phyloP scores from a whole-genome alignment of 164 flowering plant genomes.

The Nymphaea thermarum region DNA sequence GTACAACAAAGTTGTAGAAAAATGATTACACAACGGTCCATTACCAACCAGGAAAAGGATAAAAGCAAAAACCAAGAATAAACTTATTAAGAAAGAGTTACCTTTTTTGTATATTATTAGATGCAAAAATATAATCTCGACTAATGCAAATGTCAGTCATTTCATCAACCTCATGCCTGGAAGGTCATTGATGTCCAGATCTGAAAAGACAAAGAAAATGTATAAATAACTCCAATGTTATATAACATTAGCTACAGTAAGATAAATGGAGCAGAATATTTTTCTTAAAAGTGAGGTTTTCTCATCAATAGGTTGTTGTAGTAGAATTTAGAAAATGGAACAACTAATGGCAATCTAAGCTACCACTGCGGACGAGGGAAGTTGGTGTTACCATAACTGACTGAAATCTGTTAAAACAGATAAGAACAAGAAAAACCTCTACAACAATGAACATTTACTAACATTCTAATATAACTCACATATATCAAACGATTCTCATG shows the following conservation, averaged over 20 bases:
- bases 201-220: conserved; percentile 23
- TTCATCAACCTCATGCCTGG: conserved; percentile 93
- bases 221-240: not conserved
- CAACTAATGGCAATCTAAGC: conserved; percentile 50
- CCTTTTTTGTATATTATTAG: conserved; percentile 79
- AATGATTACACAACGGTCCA: not conserved
- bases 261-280: conserved; percentile 20
- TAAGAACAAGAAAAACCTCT: not conserved
- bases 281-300: conserved; percentile 60
- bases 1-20: not conserved
- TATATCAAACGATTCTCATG: too few species aligned
- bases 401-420: conserved; percentile 38
- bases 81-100: conserved; percentile 6
- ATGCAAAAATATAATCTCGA: conserved; percentile 34
- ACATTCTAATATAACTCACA: not conserved
- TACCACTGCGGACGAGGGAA: conserved; percentile 28
- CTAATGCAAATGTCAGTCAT: conserved; percentile 45
- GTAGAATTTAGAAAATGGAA: conserved; percentile 36
- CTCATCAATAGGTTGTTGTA: conserved; percentile 63
- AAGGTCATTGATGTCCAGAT: conserved; percentile 90
- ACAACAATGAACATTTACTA: not conserved
- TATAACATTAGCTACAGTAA: not conserved
- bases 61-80: not conserved
- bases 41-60: not conserved
- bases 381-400: conserved; percentile 23